Percentiles rank a stretch among this genome's conserved stretches.
Conservation (phyloP, 2,329 filamentous ascomycete genomes). For the Lithohypha guttulata region DNA sequence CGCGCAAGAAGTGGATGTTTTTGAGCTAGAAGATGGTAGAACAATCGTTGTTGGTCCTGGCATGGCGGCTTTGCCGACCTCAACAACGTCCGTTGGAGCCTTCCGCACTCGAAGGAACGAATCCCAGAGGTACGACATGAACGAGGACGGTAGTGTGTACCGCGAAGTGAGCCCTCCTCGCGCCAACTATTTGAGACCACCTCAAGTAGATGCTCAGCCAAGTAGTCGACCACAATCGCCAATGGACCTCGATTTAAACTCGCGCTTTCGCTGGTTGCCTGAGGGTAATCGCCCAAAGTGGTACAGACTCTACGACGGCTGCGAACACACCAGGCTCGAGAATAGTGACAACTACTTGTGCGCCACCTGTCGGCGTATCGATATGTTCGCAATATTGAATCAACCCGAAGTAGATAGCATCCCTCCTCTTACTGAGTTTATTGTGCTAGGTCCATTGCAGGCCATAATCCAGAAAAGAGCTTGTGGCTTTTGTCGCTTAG, state of each 20-base stretch:
- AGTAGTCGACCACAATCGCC: background rate
- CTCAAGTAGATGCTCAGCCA: constrained; percentile 19
- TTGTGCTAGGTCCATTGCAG: background rate
- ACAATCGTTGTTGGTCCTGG: constrained; percentile 23
- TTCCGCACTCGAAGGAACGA: too few species aligned
- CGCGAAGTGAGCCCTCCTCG: too few species aligned
- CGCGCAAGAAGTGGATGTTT: too few species aligned
- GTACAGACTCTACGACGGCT: background rate
- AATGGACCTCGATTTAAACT: background rate
- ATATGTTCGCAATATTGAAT: background rate
- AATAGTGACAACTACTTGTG: background rate
- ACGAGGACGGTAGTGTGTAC: too few species aligned
- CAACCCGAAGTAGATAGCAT: background rate
- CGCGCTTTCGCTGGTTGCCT: background rate
- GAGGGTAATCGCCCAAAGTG: background rate
- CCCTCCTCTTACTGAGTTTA: background rate
- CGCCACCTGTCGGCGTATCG: background rate
- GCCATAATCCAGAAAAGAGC: background rate
- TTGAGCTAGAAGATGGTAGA: too few species aligned
- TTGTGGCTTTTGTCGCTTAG: background rate
- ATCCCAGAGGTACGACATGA: too few species aligned
- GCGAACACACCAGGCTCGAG: background rate
- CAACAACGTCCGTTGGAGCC: too few species aligned
- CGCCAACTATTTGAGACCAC: too few species aligned
- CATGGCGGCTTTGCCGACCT: constrained; percentile 20